Percentiles rank a stretch among this genome's conserved stretches.
Evolutionary conservation across 139 green algal genomes (phyloP).

Genomic region (Chlamydomonas sphaeroides): DNA sequence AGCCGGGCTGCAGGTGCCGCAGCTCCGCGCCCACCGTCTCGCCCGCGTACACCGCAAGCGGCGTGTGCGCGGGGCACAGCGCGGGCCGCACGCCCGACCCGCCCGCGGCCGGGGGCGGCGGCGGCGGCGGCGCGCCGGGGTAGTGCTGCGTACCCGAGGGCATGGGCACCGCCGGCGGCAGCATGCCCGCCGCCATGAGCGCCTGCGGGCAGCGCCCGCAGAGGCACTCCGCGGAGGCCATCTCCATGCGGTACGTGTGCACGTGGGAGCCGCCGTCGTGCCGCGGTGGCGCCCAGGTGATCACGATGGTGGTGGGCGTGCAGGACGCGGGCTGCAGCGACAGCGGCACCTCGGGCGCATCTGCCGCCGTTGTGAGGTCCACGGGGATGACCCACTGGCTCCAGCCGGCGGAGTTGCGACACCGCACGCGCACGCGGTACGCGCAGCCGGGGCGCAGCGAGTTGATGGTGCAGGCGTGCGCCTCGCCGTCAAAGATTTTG

Average conservation of each 20-base stretch:
- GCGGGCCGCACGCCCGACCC: not conserved
- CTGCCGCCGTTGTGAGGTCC: slow-evolving; percentile 59
- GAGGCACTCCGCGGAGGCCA: slow-evolving; percentile 32
- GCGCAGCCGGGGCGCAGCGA: slow-evolving; percentile 70
- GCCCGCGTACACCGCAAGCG: slow-evolving; percentile 17
- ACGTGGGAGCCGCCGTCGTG: slow-evolving; percentile 72
- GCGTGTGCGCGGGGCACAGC: slow-evolving; percentile 14
- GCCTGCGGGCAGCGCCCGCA: slow-evolving; percentile 20
- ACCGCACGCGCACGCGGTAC: slow-evolving; percentile 69
- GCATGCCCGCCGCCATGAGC: not conserved
- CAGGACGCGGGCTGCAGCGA: slow-evolving; percentile 26
- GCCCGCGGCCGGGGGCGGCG: not conserved
- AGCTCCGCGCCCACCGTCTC: slow-evolving; percentile 29
- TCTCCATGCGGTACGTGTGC: slow-evolving; percentile 66
- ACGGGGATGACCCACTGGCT: slow-evolving; percentile 52
- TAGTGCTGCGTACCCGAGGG: not conserved
- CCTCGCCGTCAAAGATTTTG: slow-evolving; percentile 64
- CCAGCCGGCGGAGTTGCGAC: slow-evolving; percentile 58
- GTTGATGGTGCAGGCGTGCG: slow-evolving; percentile 66
- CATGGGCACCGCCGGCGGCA: not conserved
- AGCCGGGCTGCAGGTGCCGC: slow-evolving; percentile 49
- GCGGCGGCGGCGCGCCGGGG: not conserved
- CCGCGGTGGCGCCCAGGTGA: slow-evolving; percentile 60
- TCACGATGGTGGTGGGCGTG: slow-evolving; percentile 42
- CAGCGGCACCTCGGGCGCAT: slow-evolving; percentile 49